These are phyloP conservation scores for Graphium sp. DNA, from an alignment of 2,329 filamentous ascomycete species.

Conservation along the genomic window DNA sequence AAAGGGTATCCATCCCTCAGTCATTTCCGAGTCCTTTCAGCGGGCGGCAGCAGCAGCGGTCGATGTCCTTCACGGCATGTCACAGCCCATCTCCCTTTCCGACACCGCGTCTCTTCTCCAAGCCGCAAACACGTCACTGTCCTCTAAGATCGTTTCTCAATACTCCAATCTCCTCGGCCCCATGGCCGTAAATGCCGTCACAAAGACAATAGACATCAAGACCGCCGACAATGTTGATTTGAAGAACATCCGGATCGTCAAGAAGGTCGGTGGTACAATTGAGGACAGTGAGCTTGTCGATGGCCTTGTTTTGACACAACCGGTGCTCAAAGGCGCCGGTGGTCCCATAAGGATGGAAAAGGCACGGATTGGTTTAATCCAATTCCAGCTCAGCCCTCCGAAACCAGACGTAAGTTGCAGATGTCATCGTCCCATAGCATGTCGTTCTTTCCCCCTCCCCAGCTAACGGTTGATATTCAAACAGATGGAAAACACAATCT, in stretches of 20 bases:
- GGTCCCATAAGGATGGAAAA: slow-evolving; percentile 92
- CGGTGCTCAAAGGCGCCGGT: slow-evolving; percentile 82
- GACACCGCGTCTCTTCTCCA: slow-evolving; percentile 86
- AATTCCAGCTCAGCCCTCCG: slow-evolving; percentile 95
- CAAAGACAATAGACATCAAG: slow-evolving; percentile 89
- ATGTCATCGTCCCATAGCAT: background rate
- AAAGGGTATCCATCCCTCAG: slow-evolving; percentile 93
- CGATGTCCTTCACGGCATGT: slow-evolving; percentile 84
- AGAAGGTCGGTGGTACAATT: slow-evolving; percentile 95
- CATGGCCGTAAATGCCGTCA: slow-evolving; percentile 94
- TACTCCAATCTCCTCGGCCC: slow-evolving; percentile 90
- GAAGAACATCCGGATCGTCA: slow-evolving; percentile 90
- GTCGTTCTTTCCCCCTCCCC: background rate
- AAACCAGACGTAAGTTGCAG: slow-evolving; percentile 70
- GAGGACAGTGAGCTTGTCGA: slow-evolving; percentile 97
- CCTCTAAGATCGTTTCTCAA: slow-evolving; percentile 96
- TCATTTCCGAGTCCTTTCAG: slow-evolving; percentile 97
- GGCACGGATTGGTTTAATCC: slow-evolving; percentile 88
- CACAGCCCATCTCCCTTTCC: slow-evolving; percentile 74
- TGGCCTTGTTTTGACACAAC: slow-evolving; percentile 80
- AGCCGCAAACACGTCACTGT: slow-evolving; percentile 90
- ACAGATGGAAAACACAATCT: slow-evolving; percentile 97
- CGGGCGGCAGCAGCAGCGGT: slow-evolving; percentile 82
- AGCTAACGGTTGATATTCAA: slow-evolving; percentile 8
- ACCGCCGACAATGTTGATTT: slow-evolving; percentile 94